phyloP scores from a whole-genome alignment of 169 alveolate genomes.

The Sarcocystis neurona region DNA sequence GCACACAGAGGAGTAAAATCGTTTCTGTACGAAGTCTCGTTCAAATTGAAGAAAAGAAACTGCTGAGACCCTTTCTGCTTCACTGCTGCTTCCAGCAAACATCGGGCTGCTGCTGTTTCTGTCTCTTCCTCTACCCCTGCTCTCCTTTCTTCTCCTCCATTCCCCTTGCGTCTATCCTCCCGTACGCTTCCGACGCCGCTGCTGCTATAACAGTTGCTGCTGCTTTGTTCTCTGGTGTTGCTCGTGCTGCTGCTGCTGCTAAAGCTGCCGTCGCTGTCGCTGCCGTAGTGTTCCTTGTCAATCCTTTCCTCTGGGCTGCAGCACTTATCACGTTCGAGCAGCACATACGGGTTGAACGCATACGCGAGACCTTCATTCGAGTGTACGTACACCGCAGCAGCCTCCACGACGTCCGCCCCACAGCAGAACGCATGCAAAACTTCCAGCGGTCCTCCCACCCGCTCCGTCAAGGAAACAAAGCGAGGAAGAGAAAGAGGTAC shows the following conservation, averaged over 20 bases:
- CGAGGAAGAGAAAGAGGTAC: no score
- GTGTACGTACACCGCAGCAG: not conserved
- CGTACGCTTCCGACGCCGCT: no score
- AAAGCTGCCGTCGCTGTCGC: not conserved
- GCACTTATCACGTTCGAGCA: not conserved
- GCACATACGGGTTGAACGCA: not conserved
- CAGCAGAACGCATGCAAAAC: conserved; percentile 19
- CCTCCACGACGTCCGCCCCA: conserved; percentile 19
- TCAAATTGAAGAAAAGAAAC: no score
- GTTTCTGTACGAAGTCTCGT: no score
- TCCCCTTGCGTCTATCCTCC: no score
- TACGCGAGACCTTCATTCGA: conserved; percentile 16
- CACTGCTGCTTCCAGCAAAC: not conserved
- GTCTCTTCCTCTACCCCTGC: not conserved
- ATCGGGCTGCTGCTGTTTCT: not conserved
- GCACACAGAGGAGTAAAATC: no score
- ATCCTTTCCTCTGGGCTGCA: not conserved
- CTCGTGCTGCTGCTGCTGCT: no score
- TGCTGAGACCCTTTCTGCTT: not conserved
- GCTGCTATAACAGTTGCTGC: no score
- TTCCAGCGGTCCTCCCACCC: not conserved
- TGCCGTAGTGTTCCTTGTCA: not conserved
- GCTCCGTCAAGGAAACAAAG: no score
- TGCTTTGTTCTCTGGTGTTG: no score
- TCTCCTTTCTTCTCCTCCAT: no score